Evolutionary conservation across 192 early-diverging fungal species (phyloP).

Genomic region (Diversispora epigaea): DNA sequence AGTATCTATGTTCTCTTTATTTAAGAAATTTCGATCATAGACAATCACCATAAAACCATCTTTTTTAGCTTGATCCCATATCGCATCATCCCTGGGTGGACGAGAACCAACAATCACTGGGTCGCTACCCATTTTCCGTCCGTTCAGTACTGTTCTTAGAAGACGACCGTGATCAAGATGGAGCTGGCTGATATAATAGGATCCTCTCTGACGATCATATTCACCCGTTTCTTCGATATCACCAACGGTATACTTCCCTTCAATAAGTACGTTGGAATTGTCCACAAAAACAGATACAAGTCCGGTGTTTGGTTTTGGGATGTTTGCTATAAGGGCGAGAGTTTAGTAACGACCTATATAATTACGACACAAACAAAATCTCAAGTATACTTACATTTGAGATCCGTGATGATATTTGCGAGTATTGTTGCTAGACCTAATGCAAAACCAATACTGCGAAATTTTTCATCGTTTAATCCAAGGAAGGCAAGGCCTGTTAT

Average conservation of each 20-base stretch:
- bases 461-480: background rate
- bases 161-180: conserved; percentile 5
- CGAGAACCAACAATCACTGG: conserved; percentile 8
- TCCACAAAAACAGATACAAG: conserved; percentile 25
- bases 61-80: too few relatives aligned
- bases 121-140: background rate
- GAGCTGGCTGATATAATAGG: conserved; percentile 7
- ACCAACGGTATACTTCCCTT: background rate
- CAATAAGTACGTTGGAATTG: background rate
- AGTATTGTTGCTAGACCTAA: background rate
- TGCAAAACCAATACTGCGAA: background rate
- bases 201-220: too few relatives aligned
- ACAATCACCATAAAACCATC: too few relatives aligned
- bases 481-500: background rate
- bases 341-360: background rate
- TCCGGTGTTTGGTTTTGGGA: conserved; percentile 4
- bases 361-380: background rate
- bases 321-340: background rate
- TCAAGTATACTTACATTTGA: background rate
- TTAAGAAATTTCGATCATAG: conserved; percentile 1
- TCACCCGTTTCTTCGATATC: background rate
- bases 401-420: background rate
- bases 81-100: background rate
- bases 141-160: background rate
- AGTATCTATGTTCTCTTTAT: conserved; percentile 6